Evolutionary conservation across 305 asterid species (phyloP).

Genomic region (Fraxinus ornus): DNA sequence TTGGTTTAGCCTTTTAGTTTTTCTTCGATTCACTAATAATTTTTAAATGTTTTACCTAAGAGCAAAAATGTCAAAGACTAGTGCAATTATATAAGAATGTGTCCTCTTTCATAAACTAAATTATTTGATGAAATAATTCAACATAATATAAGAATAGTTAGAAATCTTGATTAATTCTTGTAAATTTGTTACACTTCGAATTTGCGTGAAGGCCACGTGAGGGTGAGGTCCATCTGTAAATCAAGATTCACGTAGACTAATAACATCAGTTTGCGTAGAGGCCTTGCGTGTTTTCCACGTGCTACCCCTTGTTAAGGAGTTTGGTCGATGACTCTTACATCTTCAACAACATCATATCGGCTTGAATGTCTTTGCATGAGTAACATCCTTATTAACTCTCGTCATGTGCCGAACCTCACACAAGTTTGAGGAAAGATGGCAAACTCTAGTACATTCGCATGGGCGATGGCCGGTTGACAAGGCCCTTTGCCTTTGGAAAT

Average conservation of each 20-base stretch:
- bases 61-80: neutral
- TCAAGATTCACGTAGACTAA: too few relatives aligned
- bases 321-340: too few relatives aligned
- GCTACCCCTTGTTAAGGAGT: too few relatives aligned
- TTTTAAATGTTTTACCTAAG: neutral
- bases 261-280: too few relatives aligned
- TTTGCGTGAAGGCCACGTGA: too few relatives aligned
- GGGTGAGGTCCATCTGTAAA: too few relatives aligned
- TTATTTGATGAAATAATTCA: neutral
- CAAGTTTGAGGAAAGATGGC: too few relatives aligned
- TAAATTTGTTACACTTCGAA: too few relatives aligned
- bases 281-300: too few relatives aligned
- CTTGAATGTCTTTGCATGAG: neutral
- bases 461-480: neutral
- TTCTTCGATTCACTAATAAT: neutral
- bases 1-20: neutral
- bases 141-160: neutral
- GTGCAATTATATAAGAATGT: neutral
- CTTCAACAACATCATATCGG: neutral
- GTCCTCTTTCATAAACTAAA: neutral
- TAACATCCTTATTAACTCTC: neutral
- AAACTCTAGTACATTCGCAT: neutral
- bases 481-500: neutral
- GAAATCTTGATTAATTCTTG: neutral
- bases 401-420: neutral